Evolutionary conservation across 2,329 filamentous ascomycete genomes (phyloP), one percentile per base, ranked within the genome.

Genomic region (Chalaropsis thielavioides): DNA sequence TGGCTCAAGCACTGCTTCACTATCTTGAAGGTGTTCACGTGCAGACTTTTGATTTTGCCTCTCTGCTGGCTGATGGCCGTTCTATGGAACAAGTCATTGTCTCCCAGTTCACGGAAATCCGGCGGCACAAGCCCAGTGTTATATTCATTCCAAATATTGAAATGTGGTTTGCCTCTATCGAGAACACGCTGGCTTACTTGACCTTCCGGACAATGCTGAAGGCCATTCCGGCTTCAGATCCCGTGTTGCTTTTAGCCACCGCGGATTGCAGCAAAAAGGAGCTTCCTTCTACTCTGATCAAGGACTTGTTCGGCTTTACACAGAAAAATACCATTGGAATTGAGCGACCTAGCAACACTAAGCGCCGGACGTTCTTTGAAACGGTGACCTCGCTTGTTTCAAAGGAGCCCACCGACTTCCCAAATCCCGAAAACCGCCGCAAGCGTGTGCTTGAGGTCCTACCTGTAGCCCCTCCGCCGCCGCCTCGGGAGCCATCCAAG

Each of bases 11-110:
- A 4, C 78, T 97, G 62, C 78, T 97, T 68, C 90, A 95, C 73
- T 86, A 95, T 72, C 87, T 99, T 64, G 94, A 99, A 75, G 90
- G 92, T 31, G 81, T 97, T 1, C 91, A 97, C 75, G 89, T 99
- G 2, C 92, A 97, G 73, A 91, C 88, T 64, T 95, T 99, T 73
- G 95, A 96, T 74, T 81, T 99, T 66, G 85, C 92, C 0, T 94
- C 88, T 17, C 80, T 99, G 65, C 80, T 95, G 67, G 90, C 88
- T 66, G 94, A 99, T 72, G 86, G 88, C 68, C 83, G 90, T 77
- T 85, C 89, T 0, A 82, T 88, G 17, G 94, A 97, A 76, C 89
- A 94, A 69, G 89, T 92, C 10, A 85, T 99, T 68, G 90, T 96
- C 13, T 87, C 92, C 69, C 80, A 95, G 7, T 97, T 99, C 72